Evolutionary conservation across 208 protist genomes (phyloP).

Genomic region (Acanthamoeba sp.): DNA sequence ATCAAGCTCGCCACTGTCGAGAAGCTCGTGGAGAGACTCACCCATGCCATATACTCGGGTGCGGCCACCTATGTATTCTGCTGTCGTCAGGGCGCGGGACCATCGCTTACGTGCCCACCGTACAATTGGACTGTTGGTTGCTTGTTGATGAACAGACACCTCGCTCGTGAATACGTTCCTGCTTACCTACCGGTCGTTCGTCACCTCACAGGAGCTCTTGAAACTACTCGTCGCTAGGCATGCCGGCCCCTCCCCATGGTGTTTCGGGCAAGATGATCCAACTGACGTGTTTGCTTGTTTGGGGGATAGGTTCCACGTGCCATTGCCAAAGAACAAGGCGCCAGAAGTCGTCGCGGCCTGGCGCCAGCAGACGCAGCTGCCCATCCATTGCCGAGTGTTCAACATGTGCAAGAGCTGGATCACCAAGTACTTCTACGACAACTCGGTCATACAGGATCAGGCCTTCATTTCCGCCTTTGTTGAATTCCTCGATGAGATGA

Average conservation of each 20-base stretch:
- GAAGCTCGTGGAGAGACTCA: constrained; percentile 73
- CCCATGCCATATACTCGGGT: not conserved
- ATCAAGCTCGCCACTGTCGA: constrained; percentile 54
- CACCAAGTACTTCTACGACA: not conserved
- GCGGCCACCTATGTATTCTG: not conserved
- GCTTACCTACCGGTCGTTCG: constrained; percentile 61
- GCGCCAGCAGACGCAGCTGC: not conserved
- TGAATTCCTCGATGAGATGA: not conserved
- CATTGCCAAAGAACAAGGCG: constrained; percentile 11
- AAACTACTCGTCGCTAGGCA: not conserved
- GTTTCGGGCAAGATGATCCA: no score
- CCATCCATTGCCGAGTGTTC: constrained; percentile 6
- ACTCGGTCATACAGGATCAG: not conserved
- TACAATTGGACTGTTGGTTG: no score
- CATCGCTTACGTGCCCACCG: no score
- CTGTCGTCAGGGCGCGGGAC: no score
- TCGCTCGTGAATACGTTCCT: constrained; percentile 18
- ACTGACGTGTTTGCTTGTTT: not conserved
- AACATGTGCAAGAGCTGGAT: constrained; percentile 32
- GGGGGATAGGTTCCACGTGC: not conserved
- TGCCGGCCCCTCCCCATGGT: no score
- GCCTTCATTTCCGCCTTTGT: not conserved
- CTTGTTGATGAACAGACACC: not conserved
- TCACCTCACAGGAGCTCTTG: not conserved
- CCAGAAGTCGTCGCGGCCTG: not conserved